These are phyloP conservation scores for Wallacemonas sp. DNA, from an alignment of 208 protist species.

Conservation along the genomic window DNA sequence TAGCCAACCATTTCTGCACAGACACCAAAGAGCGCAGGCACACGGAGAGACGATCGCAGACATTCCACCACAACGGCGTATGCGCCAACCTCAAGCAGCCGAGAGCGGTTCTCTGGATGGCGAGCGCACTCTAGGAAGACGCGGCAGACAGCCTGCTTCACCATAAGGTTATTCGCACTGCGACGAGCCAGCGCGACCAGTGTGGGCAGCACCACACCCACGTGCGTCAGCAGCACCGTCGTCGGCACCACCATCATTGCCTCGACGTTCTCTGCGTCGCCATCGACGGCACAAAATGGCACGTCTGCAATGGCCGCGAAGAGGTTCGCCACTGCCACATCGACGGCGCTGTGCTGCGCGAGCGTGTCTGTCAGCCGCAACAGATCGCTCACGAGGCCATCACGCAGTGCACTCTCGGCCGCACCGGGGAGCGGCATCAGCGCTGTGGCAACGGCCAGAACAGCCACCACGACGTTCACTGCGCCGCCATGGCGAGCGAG, in stretches of 20 bases:
- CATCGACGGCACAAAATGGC: neutral
- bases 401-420: slow-evolving; percentile 32
- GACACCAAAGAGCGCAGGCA: slow-evolving; percentile 33
- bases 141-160: slow-evolving; percentile 39
- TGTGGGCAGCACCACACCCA: slow-evolving; percentile 49
- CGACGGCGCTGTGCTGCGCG: slow-evolving; percentile 28
- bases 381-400: slow-evolving; percentile 31
- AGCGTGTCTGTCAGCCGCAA: slow-evolving; percentile 45
- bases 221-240: slow-evolving; percentile 47
- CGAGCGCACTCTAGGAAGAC: slow-evolving; percentile 48
- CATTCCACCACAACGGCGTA: slow-evolving; percentile 35
- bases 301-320: slow-evolving; percentile 47
- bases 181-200: slow-evolving; percentile 26
- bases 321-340: slow-evolving; percentile 31
- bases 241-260: slow-evolving; percentile 24
- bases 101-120: slow-evolving; percentile 28
- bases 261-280: neutral
- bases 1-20: slow-evolving; percentile 50
- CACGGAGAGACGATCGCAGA: slow-evolving; percentile 14
- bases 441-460: slow-evolving; percentile 15
- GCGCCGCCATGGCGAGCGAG: slow-evolving; percentile 12
- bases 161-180: slow-evolving; percentile 29
- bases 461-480: slow-evolving; percentile 19
- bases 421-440: neutral
- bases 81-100: slow-evolving; percentile 42